These are phyloP conservation scores for Cladosporium cucumerinum DNA, from an alignment of 2,329 filamentous ascomycete species.

Conservation along the genomic window DNA sequence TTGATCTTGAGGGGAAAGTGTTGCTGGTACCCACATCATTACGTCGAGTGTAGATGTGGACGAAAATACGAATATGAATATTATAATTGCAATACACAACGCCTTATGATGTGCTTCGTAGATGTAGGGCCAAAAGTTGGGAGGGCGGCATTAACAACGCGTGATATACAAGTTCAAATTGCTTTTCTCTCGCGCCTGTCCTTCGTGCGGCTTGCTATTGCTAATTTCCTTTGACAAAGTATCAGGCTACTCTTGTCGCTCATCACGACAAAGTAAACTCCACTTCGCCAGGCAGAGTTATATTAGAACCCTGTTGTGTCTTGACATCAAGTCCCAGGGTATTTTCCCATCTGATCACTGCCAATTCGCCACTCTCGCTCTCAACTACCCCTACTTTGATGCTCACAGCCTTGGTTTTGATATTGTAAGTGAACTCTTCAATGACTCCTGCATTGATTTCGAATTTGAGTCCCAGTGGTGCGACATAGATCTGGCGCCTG, in stretches of 20 bases:
- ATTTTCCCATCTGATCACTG: slow-evolving; percentile 11
- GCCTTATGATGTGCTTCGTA: too few species aligned
- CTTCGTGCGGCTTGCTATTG: too few species aligned
- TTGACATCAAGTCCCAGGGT: neutral
- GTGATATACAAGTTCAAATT: too few species aligned
- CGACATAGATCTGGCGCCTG: slow-evolving; percentile 49
- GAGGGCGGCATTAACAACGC: too few species aligned
- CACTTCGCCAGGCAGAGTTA: neutral
- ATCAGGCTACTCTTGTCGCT: too few species aligned
- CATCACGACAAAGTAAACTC: neutral
- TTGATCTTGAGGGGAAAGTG: neutral
- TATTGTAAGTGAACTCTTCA: slow-evolving; percentile 36
- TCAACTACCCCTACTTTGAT: slow-evolving; percentile 14
- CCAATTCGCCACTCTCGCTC: neutral
- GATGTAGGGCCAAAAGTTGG: too few species aligned
- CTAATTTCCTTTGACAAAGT: too few species aligned
- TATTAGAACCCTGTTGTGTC: neutral
- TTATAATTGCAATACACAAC: neutral
- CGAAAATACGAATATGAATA: neutral
- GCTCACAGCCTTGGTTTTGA: slow-evolving; percentile 28
- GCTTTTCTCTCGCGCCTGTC: too few species aligned
- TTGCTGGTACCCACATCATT: neutral
- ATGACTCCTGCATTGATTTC: slow-evolving; percentile 47
- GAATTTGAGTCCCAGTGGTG: slow-evolving; percentile 43
- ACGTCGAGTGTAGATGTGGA: neutral